Base-by-base conservation (phyloP, 108 stramenopile genomes). In the Cyclostephanos invisitatus region DNA sequence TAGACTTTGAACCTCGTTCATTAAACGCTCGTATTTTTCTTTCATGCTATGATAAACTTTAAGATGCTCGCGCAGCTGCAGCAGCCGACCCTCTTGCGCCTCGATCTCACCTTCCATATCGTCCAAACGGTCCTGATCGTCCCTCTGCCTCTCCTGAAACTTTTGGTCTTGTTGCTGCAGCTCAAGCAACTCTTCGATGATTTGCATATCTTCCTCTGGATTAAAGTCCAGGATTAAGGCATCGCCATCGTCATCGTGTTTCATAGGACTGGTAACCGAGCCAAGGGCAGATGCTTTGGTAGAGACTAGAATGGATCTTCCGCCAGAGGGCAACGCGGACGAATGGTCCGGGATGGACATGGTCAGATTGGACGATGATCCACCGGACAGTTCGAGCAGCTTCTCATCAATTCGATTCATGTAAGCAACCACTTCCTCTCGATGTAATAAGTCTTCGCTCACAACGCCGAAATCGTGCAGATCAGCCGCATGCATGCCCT, bases 121-220 rank as follows among this genome's bases (percentile, higher is more conserved):
- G n/a, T 81, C 69, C 27, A 93, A 68, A 44, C 85, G 62, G n/a
- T 85, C 85, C 62, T 91, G 83, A 56, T 86, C 90, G 59, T 84
- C 54, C 36, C 42, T 71, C 47, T 83, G 75, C 18, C 48, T 51
- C 22, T 81, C 84, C 28, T 73, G 72, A 69, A 81, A 95, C 44
- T 90, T 85, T 21, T 90, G 83, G 50, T 92, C 91, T 0, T 84
- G 84, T 48, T 91, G 88, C 64, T 95, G 94, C 0, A 90, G 78
- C 58, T 92, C 91, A 0, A 95, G 80, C 10, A 95, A 77, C 51
- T 91, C 83, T 47, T 95, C 89, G 20, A 95, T 74, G 25, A 95
- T 91, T 28, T 88, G 84, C 73, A 95, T 88, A 40, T 95, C 94
- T 64, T 89, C 90, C 63, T 92, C 94, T 7, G 94, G 91, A 65